Evolutionary conservation across 768 basidiomycete genomes (phyloP).

Genomic region (Mycena maculata): DNA sequence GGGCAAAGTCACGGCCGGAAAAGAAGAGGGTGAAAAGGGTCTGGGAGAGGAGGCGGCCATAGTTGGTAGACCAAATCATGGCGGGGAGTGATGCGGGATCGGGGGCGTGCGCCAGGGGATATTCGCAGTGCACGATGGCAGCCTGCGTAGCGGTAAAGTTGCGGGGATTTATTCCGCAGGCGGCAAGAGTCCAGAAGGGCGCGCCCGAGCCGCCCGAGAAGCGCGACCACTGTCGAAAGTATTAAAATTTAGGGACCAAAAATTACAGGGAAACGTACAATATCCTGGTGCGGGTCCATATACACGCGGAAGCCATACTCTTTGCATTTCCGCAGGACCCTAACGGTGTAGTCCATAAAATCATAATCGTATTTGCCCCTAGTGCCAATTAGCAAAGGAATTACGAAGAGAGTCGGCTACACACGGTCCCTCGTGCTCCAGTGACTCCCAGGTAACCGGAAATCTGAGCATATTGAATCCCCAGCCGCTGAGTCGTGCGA

Average conservation of each 20-base stretch:
- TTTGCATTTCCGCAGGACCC: conserved; percentile 90
- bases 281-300: conserved; percentile 97
- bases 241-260: background rate
- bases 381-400: conserved; percentile 21
- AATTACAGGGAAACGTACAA: conserved; percentile 62
- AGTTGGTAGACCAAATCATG: conserved; percentile 99
- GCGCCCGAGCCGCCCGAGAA: conserved; percentile 96
- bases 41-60: conserved; percentile 86
- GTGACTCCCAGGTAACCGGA: conserved; percentile 93
- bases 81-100: conserved; percentile 83
- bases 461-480: conserved; percentile 91
- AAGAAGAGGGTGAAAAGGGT: conserved; percentile 97
- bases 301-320: conserved; percentile 91
- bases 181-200: conserved; percentile 91
- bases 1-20: conserved; percentile 89
- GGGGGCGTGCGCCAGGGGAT: conserved; percentile 69
- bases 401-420: conserved; percentile 48
- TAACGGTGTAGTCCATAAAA: conserved; percentile 92
- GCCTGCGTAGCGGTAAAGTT: conserved; percentile 88
- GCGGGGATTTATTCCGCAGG: conserved; percentile 90
- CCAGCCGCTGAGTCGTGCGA: conserved; percentile 89
- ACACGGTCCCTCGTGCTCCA: conserved; percentile 96
- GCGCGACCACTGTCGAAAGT: conserved; percentile 83
- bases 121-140: conserved; percentile 91
- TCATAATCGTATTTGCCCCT: conserved; percentile 92